Conservation (phyloP, 1,284 basidiomycete species). For the Paramarasmius palmivorus region DNA sequence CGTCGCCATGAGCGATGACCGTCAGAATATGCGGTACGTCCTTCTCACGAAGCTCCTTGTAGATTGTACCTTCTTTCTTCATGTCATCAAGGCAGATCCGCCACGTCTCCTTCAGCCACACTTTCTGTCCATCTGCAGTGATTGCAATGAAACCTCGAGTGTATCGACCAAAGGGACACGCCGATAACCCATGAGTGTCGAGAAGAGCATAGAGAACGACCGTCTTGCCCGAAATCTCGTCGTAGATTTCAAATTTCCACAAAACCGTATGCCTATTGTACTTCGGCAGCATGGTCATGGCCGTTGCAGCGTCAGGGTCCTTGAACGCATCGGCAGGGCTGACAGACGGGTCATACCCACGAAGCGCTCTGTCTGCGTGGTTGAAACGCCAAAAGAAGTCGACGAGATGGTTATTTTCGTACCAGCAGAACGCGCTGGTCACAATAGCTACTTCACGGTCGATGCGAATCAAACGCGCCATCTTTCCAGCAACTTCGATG, state of each 20-base stretch:
- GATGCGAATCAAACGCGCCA: background rate
- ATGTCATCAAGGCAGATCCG: slow-evolving; percentile 16
- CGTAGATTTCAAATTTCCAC: background rate
- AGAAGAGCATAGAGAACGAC: background rate
- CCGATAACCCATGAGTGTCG: background rate
- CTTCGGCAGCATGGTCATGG: background rate
- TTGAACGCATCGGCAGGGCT: too few relatives aligned
- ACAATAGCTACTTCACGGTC: background rate
- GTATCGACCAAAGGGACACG: background rate
- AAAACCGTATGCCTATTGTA: background rate
- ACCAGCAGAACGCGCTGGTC: background rate
- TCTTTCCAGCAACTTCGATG: background rate
- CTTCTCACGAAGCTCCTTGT: slow-evolving; percentile 16
- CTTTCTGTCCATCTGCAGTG: background rate
- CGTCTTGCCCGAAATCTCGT: background rate
- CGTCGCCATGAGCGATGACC: slow-evolving; percentile 11
- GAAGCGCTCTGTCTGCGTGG: background rate
- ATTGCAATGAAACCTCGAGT: slow-evolving; percentile 1
- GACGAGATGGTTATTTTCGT: background rate
- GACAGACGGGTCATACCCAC: slow-evolving; percentile 1
- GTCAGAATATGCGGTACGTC: slow-evolving; percentile 18
- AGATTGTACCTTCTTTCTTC: slow-evolving; percentile 20
- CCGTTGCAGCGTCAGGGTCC: background rate
- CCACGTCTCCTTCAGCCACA: slow-evolving; percentile 18
- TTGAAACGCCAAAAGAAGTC: slow-evolving; percentile 6